phyloP scores from a whole-genome alignment of 2,329 filamentous ascomycete genomes.

The Dryadomyces quercivorus region DNA sequence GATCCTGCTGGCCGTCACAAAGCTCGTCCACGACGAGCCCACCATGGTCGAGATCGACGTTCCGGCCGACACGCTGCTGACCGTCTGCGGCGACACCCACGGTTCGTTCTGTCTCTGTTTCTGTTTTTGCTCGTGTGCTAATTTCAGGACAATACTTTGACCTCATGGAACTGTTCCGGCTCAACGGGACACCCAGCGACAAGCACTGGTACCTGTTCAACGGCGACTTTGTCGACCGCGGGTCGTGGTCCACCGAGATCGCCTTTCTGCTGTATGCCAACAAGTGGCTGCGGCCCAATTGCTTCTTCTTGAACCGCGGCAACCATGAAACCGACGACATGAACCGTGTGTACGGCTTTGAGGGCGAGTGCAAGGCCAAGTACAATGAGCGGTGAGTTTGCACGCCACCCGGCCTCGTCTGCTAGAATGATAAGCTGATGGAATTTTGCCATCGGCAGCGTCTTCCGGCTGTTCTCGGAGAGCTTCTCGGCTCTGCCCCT shows the following conservation, averaged over 20 bases:
- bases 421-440: background rate
- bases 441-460: slow-evolving; percentile 25
- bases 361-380: slow-evolving; percentile 96
- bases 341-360: slow-evolving; percentile 97
- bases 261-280: slow-evolving; percentile 87
- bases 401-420: background rate
- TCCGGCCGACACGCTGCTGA: slow-evolving; percentile 64
- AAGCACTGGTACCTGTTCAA: slow-evolving; percentile 96
- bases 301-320: slow-evolving; percentile 91
- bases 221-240: slow-evolving; percentile 94
- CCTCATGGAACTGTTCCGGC: slow-evolving; percentile 86
- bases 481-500: slow-evolving; percentile 90
- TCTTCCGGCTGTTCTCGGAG: slow-evolving; percentile 96
- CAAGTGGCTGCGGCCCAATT: slow-evolving; percentile 83
- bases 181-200: slow-evolving; percentile 74
- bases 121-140: background rate
- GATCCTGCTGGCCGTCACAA: slow-evolving; percentile 81
- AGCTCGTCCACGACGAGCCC: slow-evolving; percentile 81
- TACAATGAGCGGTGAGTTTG: slow-evolving; percentile 64
- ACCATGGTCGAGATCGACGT: slow-evolving; percentile 95
- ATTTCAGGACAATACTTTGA: slow-evolving; percentile 88
- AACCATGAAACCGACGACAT: slow-evolving; percentile 99
- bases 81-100: slow-evolving; percentile 95
- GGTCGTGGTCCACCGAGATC: slow-evolving; percentile 97
- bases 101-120: slow-evolving; percentile 34